A percentile compares a stretch with the other conserved stretches of the same genome.
These are phyloP conservation scores for Aspergillus ochraceus DNA, from an alignment of 2,329 filamentous ascomycete species.

Conservation along the genomic window DNA sequence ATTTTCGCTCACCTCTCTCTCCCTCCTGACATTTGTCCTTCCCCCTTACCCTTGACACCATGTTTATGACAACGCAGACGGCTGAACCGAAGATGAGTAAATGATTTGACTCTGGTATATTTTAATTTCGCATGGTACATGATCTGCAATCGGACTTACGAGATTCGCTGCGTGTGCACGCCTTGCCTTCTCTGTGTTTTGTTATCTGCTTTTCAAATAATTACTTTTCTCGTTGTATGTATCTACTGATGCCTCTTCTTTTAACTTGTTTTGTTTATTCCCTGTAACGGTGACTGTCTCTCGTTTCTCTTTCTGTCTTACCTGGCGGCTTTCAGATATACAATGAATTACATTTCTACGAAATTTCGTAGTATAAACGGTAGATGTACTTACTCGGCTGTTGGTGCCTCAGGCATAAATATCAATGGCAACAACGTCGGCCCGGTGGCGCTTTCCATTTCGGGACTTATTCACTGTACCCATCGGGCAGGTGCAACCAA, in stretches of 20 bases:
- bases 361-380: not conserved
- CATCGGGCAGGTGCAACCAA: not conserved
- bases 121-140: slow-evolving; percentile 20
- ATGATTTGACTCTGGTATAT: slow-evolving; percentile 25
- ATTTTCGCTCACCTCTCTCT: slow-evolving; percentile 1
- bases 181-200: slow-evolving; percentile 7
- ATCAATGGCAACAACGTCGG: not conserved
- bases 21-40: not conserved
- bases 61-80: slow-evolving; percentile 5
- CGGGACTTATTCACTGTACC: slow-evolving; percentile 1
- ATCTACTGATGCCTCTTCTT: slow-evolving; percentile 17
- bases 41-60: not conserved
- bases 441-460: slow-evolving; percentile 11
- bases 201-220: slow-evolving; percentile 6
- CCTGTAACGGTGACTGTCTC: not conserved
- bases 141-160: slow-evolving; percentile 8
- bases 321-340: not conserved
- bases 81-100: slow-evolving; percentile 17
- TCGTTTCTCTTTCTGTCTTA: not conserved
- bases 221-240: slow-evolving; percentile 20
- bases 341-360: not conserved
- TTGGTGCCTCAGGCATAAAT: slow-evolving; percentile 7
- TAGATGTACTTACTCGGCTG: too few species aligned
- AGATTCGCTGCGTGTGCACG: not conserved
- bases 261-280: slow-evolving; percentile 1